phyloP scores from a whole-genome alignment of 345 rosid genomes.

The Odontarrhena argentea region DNA sequence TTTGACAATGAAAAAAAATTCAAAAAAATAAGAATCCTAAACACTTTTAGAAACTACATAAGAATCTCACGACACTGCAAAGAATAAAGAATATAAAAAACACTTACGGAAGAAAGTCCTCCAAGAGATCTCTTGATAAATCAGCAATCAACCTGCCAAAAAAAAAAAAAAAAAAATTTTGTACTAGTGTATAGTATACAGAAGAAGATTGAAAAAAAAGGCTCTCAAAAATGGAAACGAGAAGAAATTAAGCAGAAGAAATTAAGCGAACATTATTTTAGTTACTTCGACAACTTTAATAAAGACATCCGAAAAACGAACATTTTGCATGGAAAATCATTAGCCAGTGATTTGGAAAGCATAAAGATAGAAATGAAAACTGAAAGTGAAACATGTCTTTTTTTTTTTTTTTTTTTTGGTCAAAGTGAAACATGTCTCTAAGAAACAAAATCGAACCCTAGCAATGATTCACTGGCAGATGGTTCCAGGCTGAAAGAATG shows the following conservation, averaged over 20 bases:
- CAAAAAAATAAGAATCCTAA: not conserved
- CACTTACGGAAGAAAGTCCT: conserved; percentile 76
- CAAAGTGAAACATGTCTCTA: not conserved
- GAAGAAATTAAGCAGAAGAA: not conserved
- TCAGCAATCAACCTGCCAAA: conserved; percentile 75
- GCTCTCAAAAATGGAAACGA: conserved; percentile 11
- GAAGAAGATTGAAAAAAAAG: conserved; percentile 16
- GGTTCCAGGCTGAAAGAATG: conserved; percentile 20
- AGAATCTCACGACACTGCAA: not conserved
- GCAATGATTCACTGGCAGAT: conserved; percentile 16
- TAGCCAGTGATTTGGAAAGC: not conserved
- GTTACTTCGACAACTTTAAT: conserved; percentile 12
- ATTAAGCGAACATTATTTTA: conserved; percentile 11
- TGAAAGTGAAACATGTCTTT: not conserved
- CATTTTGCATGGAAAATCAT: not conserved
- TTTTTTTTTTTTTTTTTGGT: no score
- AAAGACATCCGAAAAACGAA: conserved; percentile 13
- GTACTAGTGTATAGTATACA: not conserved
- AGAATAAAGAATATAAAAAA: conserved; percentile 27
- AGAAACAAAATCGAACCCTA: not conserved
- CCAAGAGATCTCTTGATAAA: conserved; percentile 80
- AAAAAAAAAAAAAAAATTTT: not conserved
- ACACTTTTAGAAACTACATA: conserved; percentile 8
- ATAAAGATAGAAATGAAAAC: conserved; percentile 29
- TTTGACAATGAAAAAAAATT: not conserved